A percentile compares a stretch with the other conserved stretches of the same genome.
phyloP scores from a whole-genome alignment of 106 monocot species.

The Acanthochlamys bracteata region DNA sequence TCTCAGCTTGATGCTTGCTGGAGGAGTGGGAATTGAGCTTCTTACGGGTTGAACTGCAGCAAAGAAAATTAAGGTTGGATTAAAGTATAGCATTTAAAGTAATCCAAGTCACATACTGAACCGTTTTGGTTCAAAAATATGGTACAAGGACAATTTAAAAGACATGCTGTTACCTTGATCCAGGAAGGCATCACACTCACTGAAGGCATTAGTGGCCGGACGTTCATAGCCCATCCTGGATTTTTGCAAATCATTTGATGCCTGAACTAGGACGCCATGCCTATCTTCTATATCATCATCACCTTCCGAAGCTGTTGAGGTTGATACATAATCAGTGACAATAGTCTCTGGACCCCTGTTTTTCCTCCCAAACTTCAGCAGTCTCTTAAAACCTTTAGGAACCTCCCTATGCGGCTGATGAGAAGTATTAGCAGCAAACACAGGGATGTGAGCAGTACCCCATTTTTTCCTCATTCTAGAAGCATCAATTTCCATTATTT shows the following conservation, averaged over 20 bases:
- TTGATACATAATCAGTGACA: conserved; percentile 16
- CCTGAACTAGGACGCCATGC: conserved; percentile 11
- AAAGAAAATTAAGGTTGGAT: not conserved
- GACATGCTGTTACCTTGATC: conserved; percentile 22
- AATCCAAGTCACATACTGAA: too few species aligned
- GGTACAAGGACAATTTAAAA: not conserved
- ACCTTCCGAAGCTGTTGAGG: conserved; percentile 36
- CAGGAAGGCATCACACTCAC: conserved; percentile 18
- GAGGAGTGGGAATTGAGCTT: conserved; percentile 29
- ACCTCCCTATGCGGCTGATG: conserved; percentile 27
- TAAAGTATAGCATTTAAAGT: too few species aligned
- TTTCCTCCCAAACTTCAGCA: conserved; percentile 53
- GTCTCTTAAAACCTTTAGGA: conserved; percentile 41
- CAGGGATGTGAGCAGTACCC: conserved; percentile 38
- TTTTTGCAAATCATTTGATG: conserved; percentile 26
- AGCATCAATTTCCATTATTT: conserved; percentile 26
- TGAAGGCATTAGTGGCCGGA: conserved; percentile 17
- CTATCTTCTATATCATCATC: conserved; percentile 29
- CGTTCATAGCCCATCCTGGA: conserved; percentile 16
- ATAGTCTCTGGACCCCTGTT: conserved; percentile 16
- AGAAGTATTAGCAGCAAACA: conserved; percentile 12
- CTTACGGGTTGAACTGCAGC: conserved; percentile 29
- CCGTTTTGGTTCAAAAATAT: too few species aligned
- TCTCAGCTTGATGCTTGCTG: conserved; percentile 32
- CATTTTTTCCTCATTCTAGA: conserved; percentile 43